These are phyloP conservation scores for Trichoderma koningii DNA, from an alignment of 2,329 filamentous ascomycete genomes.

Conservation along the genomic window DNA sequence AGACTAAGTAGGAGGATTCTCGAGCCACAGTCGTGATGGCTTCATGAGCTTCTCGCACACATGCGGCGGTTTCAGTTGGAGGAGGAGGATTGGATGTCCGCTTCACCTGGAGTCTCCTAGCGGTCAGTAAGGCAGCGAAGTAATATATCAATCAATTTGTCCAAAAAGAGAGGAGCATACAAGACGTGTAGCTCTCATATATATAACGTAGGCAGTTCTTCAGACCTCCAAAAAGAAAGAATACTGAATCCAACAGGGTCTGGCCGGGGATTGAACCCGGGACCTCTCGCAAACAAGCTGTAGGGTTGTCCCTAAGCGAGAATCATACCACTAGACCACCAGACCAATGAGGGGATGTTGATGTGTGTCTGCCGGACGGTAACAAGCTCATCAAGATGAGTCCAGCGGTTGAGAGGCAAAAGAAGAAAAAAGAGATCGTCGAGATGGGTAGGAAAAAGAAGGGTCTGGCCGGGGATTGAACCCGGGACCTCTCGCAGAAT, in stretches of 20 bases:
- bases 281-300: constrained; percentile 45
- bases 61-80: no score
- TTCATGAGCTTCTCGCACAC: no score
- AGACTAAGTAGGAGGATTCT: no score
- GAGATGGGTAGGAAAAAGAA: constrained; percentile 32
- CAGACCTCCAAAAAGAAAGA: background rate
- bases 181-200: no score
- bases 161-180: no score
- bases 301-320: constrained; percentile 26
- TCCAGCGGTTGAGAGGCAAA: background rate
- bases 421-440: background rate
- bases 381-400: background rate
- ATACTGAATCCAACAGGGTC: constrained; percentile 35
- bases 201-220: no score
- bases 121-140: no score
- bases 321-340: constrained; percentile 28
- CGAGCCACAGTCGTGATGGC: no score
- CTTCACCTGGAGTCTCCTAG: no score
- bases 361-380: background rate
- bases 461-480: constrained; percentile 51
- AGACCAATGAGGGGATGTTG: constrained; percentile 11
- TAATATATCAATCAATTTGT: no score
- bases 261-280: constrained; percentile 52
- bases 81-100: no score
- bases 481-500: constrained; percentile 50